Conservation (phyloP, 2,329 filamentous ascomycete genomes). For the Diplodia intermedia region DNA sequence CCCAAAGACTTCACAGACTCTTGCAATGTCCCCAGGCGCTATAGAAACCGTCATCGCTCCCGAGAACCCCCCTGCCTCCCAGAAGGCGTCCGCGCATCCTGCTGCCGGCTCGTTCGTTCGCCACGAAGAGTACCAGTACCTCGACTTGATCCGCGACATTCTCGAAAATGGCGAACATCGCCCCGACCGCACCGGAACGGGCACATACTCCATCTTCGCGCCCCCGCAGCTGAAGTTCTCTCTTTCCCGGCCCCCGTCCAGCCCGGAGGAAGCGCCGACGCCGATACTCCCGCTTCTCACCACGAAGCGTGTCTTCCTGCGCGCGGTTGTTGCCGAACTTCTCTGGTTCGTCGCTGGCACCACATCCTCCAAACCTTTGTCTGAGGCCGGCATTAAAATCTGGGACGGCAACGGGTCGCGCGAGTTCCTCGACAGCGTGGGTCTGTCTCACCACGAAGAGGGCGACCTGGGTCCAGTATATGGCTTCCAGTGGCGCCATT, state of each 20-base stretch:
- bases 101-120: constrained; percentile 18
- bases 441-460: constrained; percentile 78
- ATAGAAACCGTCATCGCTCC: constrained; percentile 33
- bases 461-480: constrained; percentile 96
- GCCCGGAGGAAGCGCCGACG: constrained; percentile 50
- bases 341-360: constrained; percentile 92
- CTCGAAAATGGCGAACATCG: constrained; percentile 83
- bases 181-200: constrained; percentile 91
- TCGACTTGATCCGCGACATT: constrained; percentile 86
- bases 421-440: constrained; percentile 85
- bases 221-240: constrained; percentile 86
- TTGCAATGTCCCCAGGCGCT: constrained; percentile 15
- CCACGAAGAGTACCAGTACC: constrained; percentile 94
- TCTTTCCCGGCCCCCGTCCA: constrained; percentile 66
- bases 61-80: constrained; percentile 35
- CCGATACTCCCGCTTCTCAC: constrained; percentile 90
- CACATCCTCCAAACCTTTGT: constrained; percentile 80
- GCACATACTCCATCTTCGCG: constrained; percentile 88
- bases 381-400: constrained; percentile 85
- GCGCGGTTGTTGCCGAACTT: constrained; percentile 88
- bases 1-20: background rate
- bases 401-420: constrained; percentile 98
- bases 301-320: constrained; percentile 94
- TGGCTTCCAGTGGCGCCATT: constrained; percentile 98
- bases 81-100: constrained; percentile 19